Evolutionary conservation across 1,284 basidiomycete species (phyloP), one percentile per base, ranked within the genome.

Genomic region (Rhodotorula mucilaginosa): DNA sequence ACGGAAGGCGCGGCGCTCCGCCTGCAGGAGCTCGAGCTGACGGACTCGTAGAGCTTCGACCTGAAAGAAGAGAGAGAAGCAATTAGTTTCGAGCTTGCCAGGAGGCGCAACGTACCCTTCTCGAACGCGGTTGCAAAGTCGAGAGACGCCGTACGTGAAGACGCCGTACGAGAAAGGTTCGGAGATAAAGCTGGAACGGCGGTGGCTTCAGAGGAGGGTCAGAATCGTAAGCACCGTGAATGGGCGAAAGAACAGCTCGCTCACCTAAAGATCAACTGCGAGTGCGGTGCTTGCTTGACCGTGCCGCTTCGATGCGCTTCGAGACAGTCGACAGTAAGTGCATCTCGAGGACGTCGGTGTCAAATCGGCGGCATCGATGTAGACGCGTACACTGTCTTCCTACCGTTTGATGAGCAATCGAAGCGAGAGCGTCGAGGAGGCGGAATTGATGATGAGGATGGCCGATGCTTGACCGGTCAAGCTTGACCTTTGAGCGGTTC

Each of bases 1-100:
- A 49, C 76, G 39, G 64, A 80, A 82, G 72, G 81, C 81, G 47
- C 81, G 78, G 64, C 79, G 78, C 68, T 82, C 81, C 31, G 82
- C 78, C 76, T 88, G 86, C 75, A 93, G 83, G 81, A 95, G 97
- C 48, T 83, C 84, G 26, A 95, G 83, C 93, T 97, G 96, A 78
- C 86, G 87, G 29, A 85, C 84, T 18, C 93, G 88, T 15, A 96
- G 84, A 46, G 82, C 83, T 81, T 95, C 91, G 54, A 97, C 87
- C 78, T 91, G 86, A 15, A 2, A 21, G 19, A 58, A 19, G 23
- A 8, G 34, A 34, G 26, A 5, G 8, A 21, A 34, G 34, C 34
- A 34, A 8, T 18, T 13, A 4, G 16, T 15, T 16, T 18, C 19
- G 18, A 54, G 52, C 52, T 26, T 39, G 29, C 16, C 56, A 19